A percentile compares a stretch with the other conserved stretches of the same genome.
phyloP scores from a whole-genome alignment of 768 basidiomycete species.

The Mycena leptocephala region DNA sequence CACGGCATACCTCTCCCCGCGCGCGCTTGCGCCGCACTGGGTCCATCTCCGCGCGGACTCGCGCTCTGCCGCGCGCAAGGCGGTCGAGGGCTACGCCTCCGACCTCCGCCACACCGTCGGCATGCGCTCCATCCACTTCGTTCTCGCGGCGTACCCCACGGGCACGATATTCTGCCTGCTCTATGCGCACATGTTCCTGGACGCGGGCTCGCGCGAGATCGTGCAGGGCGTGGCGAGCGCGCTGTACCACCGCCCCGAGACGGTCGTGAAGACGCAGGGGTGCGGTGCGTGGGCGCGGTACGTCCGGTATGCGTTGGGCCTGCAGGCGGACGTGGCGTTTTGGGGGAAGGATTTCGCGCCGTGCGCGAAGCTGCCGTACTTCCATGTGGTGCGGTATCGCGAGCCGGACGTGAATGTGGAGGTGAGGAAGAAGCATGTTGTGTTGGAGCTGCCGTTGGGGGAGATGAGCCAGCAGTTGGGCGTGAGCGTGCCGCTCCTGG shows the following conservation, averaged over 20 bases:
- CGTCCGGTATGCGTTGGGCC: background rate
- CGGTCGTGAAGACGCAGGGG: background rate
- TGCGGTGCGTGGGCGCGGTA: constrained; percentile 12
- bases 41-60: constrained; percentile 2
- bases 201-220: background rate
- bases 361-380: background rate
- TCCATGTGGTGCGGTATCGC: background rate
- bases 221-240: background rate
- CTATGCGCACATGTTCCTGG: constrained; percentile 12
- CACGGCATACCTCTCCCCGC: constrained; percentile 5
- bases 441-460: constrained; percentile 17
- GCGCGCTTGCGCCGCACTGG: constrained; percentile 7
- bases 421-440: background rate
- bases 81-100: background rate
- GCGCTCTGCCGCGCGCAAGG: background rate
- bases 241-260: constrained; percentile 15
- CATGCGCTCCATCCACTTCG: constrained; percentile 3
- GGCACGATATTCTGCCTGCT: constrained; percentile 7
- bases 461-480: constrained; percentile 19
- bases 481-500: constrained; percentile 12
- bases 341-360: constrained; percentile 19
- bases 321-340: background rate
- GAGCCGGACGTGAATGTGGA: background rate
- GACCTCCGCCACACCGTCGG: constrained; percentile 7
- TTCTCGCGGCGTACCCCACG: background rate